phyloP scores from a whole-genome alignment of 495 filamentous ascomycete species.

The Terfezia boudieri region DNA sequence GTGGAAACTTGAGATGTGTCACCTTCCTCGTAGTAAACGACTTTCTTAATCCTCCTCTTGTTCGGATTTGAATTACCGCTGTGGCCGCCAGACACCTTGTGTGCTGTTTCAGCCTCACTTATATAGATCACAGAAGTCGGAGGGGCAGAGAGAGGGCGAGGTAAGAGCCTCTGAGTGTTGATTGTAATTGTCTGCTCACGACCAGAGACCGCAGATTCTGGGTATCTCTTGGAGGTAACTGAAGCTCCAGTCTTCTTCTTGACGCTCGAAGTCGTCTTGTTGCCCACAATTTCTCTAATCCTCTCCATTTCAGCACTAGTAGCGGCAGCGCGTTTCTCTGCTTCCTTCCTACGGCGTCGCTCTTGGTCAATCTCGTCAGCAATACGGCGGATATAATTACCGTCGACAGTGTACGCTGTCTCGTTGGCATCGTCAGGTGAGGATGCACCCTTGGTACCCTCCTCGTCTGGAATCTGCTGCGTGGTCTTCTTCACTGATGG shows the following conservation, averaged over 20 bases:
- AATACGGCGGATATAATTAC: slow-evolving; percentile 16
- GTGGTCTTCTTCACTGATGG: not conserved
- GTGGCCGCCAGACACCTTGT: not conserved
- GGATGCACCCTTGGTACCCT: not conserved
- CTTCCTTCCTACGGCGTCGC: slow-evolving; percentile 13
- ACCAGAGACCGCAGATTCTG: not conserved
- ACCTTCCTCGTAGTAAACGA: slow-evolving; percentile 15
- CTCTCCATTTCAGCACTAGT: not conserved
- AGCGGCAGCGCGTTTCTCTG: not conserved
- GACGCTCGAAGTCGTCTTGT: not conserved
- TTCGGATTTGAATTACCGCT: not conserved
- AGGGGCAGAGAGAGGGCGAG: not conserved
- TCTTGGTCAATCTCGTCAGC: slow-evolving; percentile 17
- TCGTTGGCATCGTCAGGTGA: not conserved
- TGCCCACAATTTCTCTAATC: not conserved
- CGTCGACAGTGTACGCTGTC: not conserved
- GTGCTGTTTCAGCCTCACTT: not conserved
- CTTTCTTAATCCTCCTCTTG: slow-evolving; percentile 12
- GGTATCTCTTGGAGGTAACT: not conserved
- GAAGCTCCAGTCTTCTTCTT: not conserved
- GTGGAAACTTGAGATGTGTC: slow-evolving; percentile 7
- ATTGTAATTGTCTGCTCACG: not conserved
- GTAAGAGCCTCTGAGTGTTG: not conserved
- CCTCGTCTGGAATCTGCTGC: not conserved
- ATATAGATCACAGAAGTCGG: not conserved